Conservation (phyloP, 345 rosid species). For the Acer saccharum region DNA sequence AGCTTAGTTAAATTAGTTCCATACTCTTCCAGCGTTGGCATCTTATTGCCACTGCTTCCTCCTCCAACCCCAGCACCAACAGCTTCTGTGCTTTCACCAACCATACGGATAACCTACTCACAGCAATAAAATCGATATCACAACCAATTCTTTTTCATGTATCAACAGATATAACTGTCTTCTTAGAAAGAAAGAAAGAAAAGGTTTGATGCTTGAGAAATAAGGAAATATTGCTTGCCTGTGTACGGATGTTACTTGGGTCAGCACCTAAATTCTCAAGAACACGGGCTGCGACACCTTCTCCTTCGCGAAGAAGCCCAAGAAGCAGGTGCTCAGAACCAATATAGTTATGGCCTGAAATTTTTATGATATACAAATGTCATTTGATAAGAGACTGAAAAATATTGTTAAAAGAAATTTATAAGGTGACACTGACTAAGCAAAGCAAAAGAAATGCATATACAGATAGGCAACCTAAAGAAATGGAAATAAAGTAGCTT, state of each 20-base stretch:
- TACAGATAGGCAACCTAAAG: background rate
- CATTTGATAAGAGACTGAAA: background rate
- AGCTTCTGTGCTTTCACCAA: conserved; percentile 88
- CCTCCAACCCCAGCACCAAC: conserved; percentile 83
- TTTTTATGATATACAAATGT: conserved; percentile 10
- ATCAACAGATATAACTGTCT: background rate
- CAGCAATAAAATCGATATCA: conserved; percentile 15
- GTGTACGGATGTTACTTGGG: conserved; percentile 87
- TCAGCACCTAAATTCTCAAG: conserved; percentile 96
- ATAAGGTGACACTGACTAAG: background rate
- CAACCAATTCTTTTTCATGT: background rate
- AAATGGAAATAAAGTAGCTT: background rate
- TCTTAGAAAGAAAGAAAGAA: background rate
- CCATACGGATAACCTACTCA: conserved; percentile 93
- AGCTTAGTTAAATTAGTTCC: conserved; percentile 96
- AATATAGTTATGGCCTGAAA: conserved; percentile 92
- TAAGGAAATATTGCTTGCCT: conserved; percentile 51
- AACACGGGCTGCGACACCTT: conserved; percentile 99
- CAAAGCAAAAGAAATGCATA: background rate
- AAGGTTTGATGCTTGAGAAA: conserved; percentile 1
- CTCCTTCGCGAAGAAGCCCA: conserved; percentile 96
- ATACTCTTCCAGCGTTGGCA: conserved; percentile 98
- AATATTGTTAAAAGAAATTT: background rate
- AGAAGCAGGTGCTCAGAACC: conserved; percentile 99
- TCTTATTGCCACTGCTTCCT: conserved; percentile 74